Conservation (phyloP, 1,284 basidiomycete species). For the Volvariella surrecta region DNA sequence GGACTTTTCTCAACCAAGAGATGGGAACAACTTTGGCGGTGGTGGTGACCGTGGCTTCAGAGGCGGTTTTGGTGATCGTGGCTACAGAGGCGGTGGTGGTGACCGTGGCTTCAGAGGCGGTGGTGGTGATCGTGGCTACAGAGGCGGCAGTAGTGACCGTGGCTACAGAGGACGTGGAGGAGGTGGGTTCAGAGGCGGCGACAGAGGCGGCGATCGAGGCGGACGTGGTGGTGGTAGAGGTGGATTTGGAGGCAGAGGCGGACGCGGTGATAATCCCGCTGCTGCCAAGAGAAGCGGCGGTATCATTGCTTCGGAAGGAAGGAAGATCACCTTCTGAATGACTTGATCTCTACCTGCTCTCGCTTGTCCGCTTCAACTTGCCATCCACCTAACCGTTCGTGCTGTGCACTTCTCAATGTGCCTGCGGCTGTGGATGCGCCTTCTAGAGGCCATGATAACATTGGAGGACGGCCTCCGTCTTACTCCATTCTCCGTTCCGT, state of each 20-base stretch:
- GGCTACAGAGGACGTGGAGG: slow-evolving; percentile 32
- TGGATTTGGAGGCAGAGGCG: slow-evolving; percentile 32
- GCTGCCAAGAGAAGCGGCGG: slow-evolving; percentile 46
- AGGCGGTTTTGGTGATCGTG: slow-evolving; percentile 31
- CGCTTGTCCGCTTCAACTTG: no score
- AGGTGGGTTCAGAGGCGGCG: slow-evolving; percentile 34
- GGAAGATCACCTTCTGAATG: slow-evolving; percentile 69
- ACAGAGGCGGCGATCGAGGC: slow-evolving; percentile 27
- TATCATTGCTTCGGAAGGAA: slow-evolving; percentile 68
- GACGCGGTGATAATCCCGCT: slow-evolving; percentile 16
- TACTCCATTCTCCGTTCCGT: no score
- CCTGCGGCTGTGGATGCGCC: no score
- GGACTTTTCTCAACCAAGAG: slow-evolving; percentile 87
- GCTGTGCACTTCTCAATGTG: no score
- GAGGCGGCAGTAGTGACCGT: slow-evolving; percentile 26
- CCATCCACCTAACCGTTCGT: no score
- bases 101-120: slow-evolving; percentile 38
- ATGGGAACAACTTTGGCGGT: slow-evolving; percentile 44
- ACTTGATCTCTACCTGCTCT: no score
- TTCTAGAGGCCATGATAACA: no score
- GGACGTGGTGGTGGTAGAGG: slow-evolving; percentile 43
- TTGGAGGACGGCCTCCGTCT: no score
- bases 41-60: slow-evolving; percentile 39
- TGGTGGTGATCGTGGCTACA: slow-evolving; percentile 30
- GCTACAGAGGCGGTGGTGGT: slow-evolving; percentile 35